phyloP scores from a whole-genome alignment of 441 rosid species.

The Euphorbia celastroides region DNA sequence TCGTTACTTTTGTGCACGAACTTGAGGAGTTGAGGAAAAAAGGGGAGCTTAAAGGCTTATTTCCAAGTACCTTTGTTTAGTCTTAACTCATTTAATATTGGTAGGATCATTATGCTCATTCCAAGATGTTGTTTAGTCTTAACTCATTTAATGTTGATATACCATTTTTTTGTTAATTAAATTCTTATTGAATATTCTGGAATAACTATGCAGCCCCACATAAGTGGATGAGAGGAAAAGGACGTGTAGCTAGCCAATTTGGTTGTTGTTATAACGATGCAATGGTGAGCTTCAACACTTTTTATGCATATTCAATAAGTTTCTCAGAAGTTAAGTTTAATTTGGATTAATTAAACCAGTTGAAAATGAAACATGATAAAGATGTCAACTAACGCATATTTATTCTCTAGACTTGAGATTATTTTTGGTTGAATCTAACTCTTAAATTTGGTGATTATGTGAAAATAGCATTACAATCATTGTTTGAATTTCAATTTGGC shows the following conservation, averaged over 20 bases:
- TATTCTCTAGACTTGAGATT: too few relatives aligned
- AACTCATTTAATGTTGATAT: background rate
- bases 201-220: constrained; percentile 69
- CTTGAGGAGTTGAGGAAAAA: constrained; percentile 65
- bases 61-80: too few relatives aligned
- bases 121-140: too few relatives aligned
- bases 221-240: constrained; percentile 98
- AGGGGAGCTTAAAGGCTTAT: constrained; percentile 81
- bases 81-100: too few relatives aligned
- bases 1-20: constrained; percentile 54
- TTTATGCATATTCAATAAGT: background rate
- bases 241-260: constrained; percentile 82
- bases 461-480: too few relatives aligned
- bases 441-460: too few relatives aligned
- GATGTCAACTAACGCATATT: too few relatives aligned
- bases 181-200: background rate
- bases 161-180: background rate
- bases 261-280: constrained; percentile 97
- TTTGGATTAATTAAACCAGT: too few relatives aligned
- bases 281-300: constrained; percentile 35
- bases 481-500: too few relatives aligned
- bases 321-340: background rate
- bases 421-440: too few relatives aligned
- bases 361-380: too few relatives aligned
- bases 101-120: too few relatives aligned